Base-by-base conservation (phyloP, 75 land plant species). In the Picea sitchensis region DNA sequence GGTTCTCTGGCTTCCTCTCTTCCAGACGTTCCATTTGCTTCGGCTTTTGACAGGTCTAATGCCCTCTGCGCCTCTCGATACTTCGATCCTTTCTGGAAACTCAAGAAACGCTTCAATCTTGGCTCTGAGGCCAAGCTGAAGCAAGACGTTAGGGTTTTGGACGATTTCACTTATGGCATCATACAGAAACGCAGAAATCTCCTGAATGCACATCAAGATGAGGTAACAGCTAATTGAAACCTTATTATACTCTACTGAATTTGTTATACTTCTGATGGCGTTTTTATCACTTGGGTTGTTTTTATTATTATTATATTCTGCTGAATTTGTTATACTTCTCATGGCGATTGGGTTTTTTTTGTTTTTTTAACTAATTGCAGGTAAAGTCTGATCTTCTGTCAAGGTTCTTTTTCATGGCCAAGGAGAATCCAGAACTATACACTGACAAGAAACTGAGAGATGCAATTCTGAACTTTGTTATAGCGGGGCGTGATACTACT, bases 11-110 rank as follows among this genome's bases (percentile, higher is more conserved):
- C 78, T 2, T 44, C 79, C 2, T 30, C 21, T 32, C 77, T 86
- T 26, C 85, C 86, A 47, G 81, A 71, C 6, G 75, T 79, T 4
- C 87, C 85, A 5, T 86, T 86, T 31, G 86, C 79, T 31, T 61
- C 41, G 8, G 82, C 81, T 14, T 79, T 86, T 12, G 87, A 86
- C 51, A 31, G 67, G 7, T 77, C 74, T 69, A 83, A 82, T 32
- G 41, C 62, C 1, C 75, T 64, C 18, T 36, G 63, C 57, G 54
- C 79, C 20, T 44, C 64, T 15, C 75, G 86, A 31, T 13, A 60
- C 21, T 57, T 82, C 4, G 80, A 82, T n/a, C 68, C 79, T 2
- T 34, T 82, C 7, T 84, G 75, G 80, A 77, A 77, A 20, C 1
- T 84, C 9, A 69, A 78, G 61, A 77, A 77, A n/a, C 30, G 18